Percentiles rank a stretch among this genome's conserved stretches.
Conservation (phyloP, 2,329 filamentous ascomycete species). For the Corniculantispora saksenae region DNA sequence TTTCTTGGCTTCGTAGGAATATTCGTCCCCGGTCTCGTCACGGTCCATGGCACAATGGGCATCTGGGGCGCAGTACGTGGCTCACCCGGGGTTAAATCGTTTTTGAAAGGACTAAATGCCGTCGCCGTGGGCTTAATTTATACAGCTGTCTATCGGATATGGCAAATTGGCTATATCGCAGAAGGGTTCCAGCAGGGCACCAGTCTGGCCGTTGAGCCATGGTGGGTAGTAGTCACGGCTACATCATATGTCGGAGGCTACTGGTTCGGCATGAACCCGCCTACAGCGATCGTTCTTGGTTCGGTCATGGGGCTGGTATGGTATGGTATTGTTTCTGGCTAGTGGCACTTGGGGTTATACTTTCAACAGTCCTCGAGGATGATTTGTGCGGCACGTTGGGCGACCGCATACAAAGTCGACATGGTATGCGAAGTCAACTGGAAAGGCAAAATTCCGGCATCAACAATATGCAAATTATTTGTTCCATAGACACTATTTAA, state of each 20-base stretch:
- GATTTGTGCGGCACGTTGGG: constrained; percentile 26
- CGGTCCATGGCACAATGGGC: constrained; percentile 53
- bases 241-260: constrained; percentile 35
- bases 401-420: constrained; percentile 27
- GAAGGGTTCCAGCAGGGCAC: constrained; percentile 48
- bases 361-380: constrained; percentile 22
- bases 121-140: constrained; percentile 63
- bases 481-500: constrained; percentile 26
- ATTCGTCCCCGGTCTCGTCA: constrained; percentile 51
- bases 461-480: constrained; percentile 25
- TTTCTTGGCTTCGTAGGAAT: constrained; percentile 54
- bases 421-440: constrained; percentile 27
- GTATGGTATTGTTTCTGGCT: constrained; percentile 29
- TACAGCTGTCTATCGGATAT: constrained; percentile 64
- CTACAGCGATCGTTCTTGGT: constrained; percentile 35
- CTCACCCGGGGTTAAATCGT: constrained; percentile 47
- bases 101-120: constrained; percentile 59
- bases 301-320: constrained; percentile 36
- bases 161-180: constrained; percentile 62
- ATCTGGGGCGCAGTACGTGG: constrained; percentile 55
- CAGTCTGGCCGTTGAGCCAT: constrained; percentile 59
- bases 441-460: constrained; percentile 26
- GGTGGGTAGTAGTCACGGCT: constrained; percentile 63
- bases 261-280: constrained; percentile 34
- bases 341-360: neutral